These are phyloP conservation scores for Starmera dryadoides DNA, from an alignment of 805 yeast genomes.

Conservation along the genomic window DNA sequence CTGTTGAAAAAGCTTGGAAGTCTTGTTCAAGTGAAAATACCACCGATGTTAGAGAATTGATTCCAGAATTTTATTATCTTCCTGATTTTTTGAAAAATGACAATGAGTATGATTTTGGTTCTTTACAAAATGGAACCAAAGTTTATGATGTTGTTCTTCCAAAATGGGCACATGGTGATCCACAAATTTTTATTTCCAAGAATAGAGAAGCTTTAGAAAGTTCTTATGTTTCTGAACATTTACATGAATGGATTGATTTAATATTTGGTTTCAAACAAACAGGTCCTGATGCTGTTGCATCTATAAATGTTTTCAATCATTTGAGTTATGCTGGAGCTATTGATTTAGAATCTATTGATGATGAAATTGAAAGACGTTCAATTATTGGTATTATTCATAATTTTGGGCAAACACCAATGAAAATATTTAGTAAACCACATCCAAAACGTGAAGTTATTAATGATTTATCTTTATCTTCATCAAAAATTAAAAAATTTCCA, in stretches of 20 bases:
- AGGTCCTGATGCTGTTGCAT: slow-evolving; percentile 59
- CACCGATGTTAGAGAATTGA: slow-evolving; percentile 82
- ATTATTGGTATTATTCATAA: slow-evolving; percentile 82
- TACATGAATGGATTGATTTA: slow-evolving; percentile 82
- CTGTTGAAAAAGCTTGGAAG: slow-evolving; percentile 71
- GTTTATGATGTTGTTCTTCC: slow-evolving; percentile 67
- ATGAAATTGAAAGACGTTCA: slow-evolving; percentile 68
- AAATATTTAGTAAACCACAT: slow-evolving; percentile 65
- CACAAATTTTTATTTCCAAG: slow-evolving; percentile 62
- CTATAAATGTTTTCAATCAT: slow-evolving; percentile 76
- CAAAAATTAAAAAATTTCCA: slow-evolving; percentile 28
- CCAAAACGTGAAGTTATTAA: slow-evolving; percentile 37
- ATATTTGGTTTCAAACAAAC: slow-evolving; percentile 76
- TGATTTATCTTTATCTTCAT: slow-evolving; percentile 26
- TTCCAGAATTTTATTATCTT: slow-evolving; percentile 78
- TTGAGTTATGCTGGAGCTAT: slow-evolving; percentile 81
- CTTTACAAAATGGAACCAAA: slow-evolving; percentile 48
- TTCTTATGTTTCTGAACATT: slow-evolving; percentile 65
- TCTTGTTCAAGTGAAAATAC: slow-evolving; percentile 76
- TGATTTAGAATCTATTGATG: slow-evolving; percentile 64
- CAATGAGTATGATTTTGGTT: slow-evolving; percentile 65
- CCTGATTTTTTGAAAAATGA: slow-evolving; percentile 71
- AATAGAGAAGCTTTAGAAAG: slow-evolving; percentile 83
- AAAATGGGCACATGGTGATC: slow-evolving; percentile 78
- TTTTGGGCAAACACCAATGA: slow-evolving; percentile 86